A percentile compares a stretch with the other conserved stretches of the same genome.
phyloP scores from a whole-genome alignment of 2,329 filamentous ascomycete species.

The Exophiala aquamarina region DNA sequence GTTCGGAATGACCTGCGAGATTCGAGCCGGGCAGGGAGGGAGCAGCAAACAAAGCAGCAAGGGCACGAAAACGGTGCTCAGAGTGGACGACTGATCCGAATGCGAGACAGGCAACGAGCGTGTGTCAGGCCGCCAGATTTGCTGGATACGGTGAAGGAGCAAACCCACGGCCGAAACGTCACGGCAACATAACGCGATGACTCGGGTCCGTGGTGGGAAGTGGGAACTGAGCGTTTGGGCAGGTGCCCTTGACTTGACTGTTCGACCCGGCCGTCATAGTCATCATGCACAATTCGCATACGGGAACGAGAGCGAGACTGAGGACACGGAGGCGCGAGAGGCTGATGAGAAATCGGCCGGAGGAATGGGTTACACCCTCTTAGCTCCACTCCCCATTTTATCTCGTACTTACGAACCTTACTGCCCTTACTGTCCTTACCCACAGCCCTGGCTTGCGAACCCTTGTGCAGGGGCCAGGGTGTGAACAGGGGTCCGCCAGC shows the following conservation, averaged over 20 bases:
- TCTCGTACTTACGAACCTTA: too few species aligned
- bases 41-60: too few species aligned
- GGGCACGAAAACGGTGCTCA: too few species aligned
- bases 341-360: neutral
- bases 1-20: too few species aligned
- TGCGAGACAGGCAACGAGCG: neutral
- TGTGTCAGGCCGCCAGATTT: constrained; percentile 2
- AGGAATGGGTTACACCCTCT: neutral
- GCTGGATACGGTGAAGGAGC: constrained; percentile 3
- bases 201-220: neutral
- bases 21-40: too few species aligned
- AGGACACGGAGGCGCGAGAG: too few species aligned
- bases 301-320: too few species aligned
- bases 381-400: too few species aligned
- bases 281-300: too few species aligned
- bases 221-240: neutral
- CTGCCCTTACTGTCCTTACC: neutral
- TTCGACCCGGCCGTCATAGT: too few species aligned
- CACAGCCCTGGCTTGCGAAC: constrained; percentile 1
- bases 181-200: constrained; percentile 4
- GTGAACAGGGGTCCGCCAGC: constrained; percentile 6
- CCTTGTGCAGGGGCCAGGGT: constrained; percentile 4
- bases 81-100: too few species aligned
- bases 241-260: neutral
- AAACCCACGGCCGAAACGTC: constrained; percentile 1